These are phyloP conservation scores for Hevea brasiliensis DNA, from an alignment of 345 rosid species.

Conservation along the genomic window DNA sequence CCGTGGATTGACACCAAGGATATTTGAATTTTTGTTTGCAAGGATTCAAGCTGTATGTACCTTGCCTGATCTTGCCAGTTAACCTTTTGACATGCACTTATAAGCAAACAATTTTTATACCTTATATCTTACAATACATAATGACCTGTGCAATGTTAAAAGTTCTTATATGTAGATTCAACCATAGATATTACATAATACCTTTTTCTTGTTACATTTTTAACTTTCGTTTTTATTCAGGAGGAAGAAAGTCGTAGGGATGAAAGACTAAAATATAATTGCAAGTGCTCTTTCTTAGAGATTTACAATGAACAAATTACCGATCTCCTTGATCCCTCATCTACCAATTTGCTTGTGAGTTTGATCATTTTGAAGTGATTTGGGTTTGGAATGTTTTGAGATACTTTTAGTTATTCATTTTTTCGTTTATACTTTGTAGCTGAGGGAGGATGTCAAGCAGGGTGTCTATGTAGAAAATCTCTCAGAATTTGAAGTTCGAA, in stretches of 20 bases:
- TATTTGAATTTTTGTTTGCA: conserved; percentile 95
- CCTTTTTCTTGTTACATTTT: not conserved
- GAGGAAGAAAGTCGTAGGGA: conserved; percentile 95
- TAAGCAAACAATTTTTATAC: conserved; percentile 1
- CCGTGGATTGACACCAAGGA: conserved; percentile 94
- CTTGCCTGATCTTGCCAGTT: conserved; percentile 15
- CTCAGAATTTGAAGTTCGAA: conserved; percentile 79
- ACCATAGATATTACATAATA: not conserved
- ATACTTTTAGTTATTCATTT: conserved; percentile 15
- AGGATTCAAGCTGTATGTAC: conserved; percentile 82
- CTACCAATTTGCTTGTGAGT: conserved; percentile 77
- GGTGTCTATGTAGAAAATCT: conserved; percentile 95
- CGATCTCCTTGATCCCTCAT: conserved; percentile 96
- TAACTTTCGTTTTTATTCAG: conserved; percentile 35
- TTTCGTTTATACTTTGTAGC: conserved; percentile 36
- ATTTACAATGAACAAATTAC: conserved; percentile 92
- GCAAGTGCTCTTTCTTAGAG: conserved; percentile 98
- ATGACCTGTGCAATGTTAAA: not conserved
- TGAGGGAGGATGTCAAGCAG: conserved; percentile 80
- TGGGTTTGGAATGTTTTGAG: conserved; percentile 11
- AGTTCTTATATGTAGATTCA: not conserved
- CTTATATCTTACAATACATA: not conserved
- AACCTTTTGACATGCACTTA: not conserved
- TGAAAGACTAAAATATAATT: conserved; percentile 75
- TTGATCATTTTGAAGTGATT: conserved; percentile 2